phyloP scores from a whole-genome alignment of 1,284 basidiomycete species.

The Veloboletus limbatus region DNA sequence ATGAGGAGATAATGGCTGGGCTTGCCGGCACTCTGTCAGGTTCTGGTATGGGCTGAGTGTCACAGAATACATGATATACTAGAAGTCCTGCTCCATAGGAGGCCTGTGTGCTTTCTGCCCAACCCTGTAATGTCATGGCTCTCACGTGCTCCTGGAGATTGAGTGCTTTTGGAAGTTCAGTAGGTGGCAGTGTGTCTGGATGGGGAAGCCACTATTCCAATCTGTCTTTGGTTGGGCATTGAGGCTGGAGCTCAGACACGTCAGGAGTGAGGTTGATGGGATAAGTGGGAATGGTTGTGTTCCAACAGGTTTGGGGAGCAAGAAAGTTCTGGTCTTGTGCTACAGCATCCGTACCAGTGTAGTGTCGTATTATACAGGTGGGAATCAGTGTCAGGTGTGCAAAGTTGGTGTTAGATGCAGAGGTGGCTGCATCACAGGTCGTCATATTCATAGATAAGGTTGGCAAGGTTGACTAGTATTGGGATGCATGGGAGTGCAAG shows the following conservation, averaged over 20 bases:
- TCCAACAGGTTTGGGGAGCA: too few relatives aligned
- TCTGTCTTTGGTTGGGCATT: background rate
- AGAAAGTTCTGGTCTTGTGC: too few relatives aligned
- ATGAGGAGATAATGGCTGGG: background rate
- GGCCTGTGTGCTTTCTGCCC: background rate
- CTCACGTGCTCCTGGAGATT: background rate
- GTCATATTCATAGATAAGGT: too few relatives aligned
- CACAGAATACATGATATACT: background rate
- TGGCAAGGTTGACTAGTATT: too few relatives aligned
- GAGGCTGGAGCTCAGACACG: background rate
- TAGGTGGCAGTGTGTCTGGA: too few relatives aligned
- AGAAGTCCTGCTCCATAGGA: background rate
- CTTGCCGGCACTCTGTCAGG: background rate
- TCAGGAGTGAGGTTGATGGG: background rate
- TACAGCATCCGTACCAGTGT: too few relatives aligned
- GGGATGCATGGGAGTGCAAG: constrained; percentile 19
- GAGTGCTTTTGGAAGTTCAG: too few relatives aligned
- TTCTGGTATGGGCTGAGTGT: background rate
- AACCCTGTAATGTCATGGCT: background rate
- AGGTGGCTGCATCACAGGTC: too few relatives aligned
- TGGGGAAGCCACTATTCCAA: too few relatives aligned
- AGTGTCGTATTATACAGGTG: too few relatives aligned
- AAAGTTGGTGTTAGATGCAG: too few relatives aligned
- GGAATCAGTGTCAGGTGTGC: too few relatives aligned
- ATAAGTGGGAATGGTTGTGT: constrained; percentile 14